Conservation (phyloP, 2,329 filamentous ascomycete species). For the Neofusicoccum umdonicola region DNA sequence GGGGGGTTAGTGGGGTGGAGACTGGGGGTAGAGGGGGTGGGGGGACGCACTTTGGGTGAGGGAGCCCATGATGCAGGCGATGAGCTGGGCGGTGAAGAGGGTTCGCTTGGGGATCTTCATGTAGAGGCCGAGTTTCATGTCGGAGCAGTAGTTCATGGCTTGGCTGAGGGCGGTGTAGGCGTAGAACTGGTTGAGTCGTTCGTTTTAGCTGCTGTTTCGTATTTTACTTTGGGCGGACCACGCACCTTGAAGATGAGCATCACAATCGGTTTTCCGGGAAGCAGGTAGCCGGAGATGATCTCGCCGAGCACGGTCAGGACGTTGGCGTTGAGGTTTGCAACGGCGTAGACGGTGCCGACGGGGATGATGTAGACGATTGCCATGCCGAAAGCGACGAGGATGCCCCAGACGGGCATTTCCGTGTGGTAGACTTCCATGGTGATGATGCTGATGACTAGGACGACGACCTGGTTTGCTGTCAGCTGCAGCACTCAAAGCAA, state of each 20-base stretch:
- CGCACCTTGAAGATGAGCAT: conserved; percentile 17
- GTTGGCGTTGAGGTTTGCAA: conserved; percentile 16
- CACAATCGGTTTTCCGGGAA: conserved; percentile 14
- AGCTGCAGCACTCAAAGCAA: not conserved
- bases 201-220: too few relatives aligned
- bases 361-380: conserved; percentile 15
- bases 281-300: conserved; percentile 60
- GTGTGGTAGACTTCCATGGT: conserved; percentile 29
- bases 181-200: not conserved
- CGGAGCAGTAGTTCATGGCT: conserved; percentile 15
- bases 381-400: conserved; percentile 13
- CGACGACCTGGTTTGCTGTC: not conserved
- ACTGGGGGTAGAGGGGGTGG: not conserved
- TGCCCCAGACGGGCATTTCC: conserved; percentile 16
- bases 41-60: not conserved
- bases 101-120: conserved; percentile 17
- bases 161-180: conserved; percentile 14
- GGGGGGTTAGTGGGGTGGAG: conserved; percentile 1
- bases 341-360: conserved; percentile 13
- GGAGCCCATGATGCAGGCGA: conserved; percentile 13
- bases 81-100: conserved; percentile 12
- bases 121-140: conserved; percentile 18
- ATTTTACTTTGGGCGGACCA: too few relatives aligned
- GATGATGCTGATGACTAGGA: conserved; percentile 40
- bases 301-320: conserved; percentile 52